Base-by-base conservation (phyloP, 805 yeast genomes). In the Monosporozyma servazzii region DNA sequence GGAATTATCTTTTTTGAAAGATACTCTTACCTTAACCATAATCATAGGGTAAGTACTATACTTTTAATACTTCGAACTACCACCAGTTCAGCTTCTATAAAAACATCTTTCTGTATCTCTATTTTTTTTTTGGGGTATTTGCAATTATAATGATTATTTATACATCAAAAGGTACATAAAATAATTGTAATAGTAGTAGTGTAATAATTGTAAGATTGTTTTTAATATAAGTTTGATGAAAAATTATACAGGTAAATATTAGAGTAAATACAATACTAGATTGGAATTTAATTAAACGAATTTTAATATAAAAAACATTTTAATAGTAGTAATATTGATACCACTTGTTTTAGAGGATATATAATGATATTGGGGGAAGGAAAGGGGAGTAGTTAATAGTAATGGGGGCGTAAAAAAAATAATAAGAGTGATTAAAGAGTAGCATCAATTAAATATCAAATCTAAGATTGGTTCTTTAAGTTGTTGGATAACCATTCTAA, bases 401-500 rank as follows among this genome's bases (percentile, higher is more conserved):
- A 33, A 15, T 33, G n/a, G 37, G 37, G n/a, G 17, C 6, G 13
- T 4, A 13, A 33, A 33, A 33, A 15, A 25, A 25, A 25, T 25
- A 25, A 37, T 18, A 37, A 37, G 9, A 18, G 17, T 8, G 8
- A 18, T 18, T 20, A 18, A 37, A 33, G 17, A 33, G 27, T 7
- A 25, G 7, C 27, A 33, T 33, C 37, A 15, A 2, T 33, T 33
- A 18, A 43, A 42, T 43, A 39, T 40, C 33, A 17, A 27, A 40
- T 25, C 61, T 65, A 72, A 61, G 75, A 71, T 66, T 79, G 75
- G 72, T 78, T 85, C 79, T 88, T 88, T 76, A 89, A 81, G 77
- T 86, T 88, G 70, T 88, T 85, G 62, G 91, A 82, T 69, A 89
- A 83, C 97, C 97, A 89, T 77, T 89, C 96, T 71, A 89, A 82